These are phyloP conservation scores for Fusarium azukiicola DNA, from an alignment of 2,329 filamentous ascomycete species.

Conservation along the genomic window DNA sequence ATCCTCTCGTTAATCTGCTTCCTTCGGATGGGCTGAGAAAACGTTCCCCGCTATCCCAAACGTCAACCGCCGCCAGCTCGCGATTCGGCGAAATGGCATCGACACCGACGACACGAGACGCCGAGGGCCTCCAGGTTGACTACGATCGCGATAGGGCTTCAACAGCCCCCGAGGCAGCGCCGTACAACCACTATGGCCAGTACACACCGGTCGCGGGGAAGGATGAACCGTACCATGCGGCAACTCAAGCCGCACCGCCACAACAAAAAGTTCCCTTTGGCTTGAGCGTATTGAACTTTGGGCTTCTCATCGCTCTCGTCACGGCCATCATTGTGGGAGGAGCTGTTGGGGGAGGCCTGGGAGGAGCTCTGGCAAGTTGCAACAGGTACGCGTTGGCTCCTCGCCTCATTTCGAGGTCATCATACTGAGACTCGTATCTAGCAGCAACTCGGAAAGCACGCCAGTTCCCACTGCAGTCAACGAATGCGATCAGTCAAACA, in stretches of 20 bases:
- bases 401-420: neutral
- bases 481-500: neutral
- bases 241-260: neutral
- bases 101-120: neutral
- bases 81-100: neutral
- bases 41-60: neutral
- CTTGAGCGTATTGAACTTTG: slow-evolving; percentile 10
- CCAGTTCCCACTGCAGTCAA: neutral
- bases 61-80: neutral
- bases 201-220: neutral
- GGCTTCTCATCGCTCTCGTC: neutral
- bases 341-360: slow-evolving; percentile 13
- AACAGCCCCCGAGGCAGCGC: neutral
- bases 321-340: slow-evolving; percentile 17
- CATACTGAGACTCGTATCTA: neutral
- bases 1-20: slow-evolving; percentile 1
- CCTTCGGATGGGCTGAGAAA: slow-evolving; percentile 1
- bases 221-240: neutral
- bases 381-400: neutral
- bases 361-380: slow-evolving; percentile 3
- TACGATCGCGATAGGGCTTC: neutral
- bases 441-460: neutral
- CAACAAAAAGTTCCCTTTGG: slow-evolving; percentile 4
- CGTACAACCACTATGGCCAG: neutral
- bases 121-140: slow-evolving; percentile 15